A percentile compares a stretch with the other conserved stretches of the same genome.
Conservation (phyloP, 2,329 filamentous ascomycete genomes). For the Trichoderma atrobrunneum region DNA sequence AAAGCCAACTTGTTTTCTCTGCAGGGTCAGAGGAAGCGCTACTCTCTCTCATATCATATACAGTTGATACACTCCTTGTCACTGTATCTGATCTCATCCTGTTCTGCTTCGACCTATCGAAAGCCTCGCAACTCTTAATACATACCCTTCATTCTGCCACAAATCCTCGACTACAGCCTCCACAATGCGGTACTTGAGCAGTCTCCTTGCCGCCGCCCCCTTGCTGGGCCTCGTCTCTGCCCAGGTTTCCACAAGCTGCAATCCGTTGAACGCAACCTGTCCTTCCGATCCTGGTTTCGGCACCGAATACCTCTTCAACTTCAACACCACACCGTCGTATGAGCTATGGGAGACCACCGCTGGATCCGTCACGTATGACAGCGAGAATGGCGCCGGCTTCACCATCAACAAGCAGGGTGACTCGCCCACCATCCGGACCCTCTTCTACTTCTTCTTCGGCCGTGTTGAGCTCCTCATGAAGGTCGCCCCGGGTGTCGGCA, state of each 20-base stretch:
- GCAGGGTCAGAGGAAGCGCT: conserved; percentile 16
- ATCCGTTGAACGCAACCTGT: conserved; percentile 71
- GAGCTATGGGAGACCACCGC: conserved; percentile 67
- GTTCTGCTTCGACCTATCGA: background rate
- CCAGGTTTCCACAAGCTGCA: conserved; percentile 75
- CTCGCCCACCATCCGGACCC: conserved; percentile 73
- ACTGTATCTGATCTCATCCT: background rate
- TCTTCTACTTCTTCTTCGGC: conserved; percentile 85
- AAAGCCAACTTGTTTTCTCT: background rate
- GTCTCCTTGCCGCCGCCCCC: conserved; percentile 34
- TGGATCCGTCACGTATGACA: conserved; percentile 60
- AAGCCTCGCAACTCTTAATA: background rate
- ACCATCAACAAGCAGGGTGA: conserved; percentile 67
- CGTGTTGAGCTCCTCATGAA: conserved; percentile 75
- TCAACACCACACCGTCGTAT: conserved; percentile 59
- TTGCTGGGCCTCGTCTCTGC: conserved; percentile 53
- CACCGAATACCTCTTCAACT: conserved; percentile 59
- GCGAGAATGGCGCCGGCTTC: conserved; percentile 66
- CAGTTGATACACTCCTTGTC: background rate
- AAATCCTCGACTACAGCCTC: background rate
- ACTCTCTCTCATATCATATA: background rate
- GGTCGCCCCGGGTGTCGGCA: conserved; percentile 69
- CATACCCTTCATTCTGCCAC: background rate
- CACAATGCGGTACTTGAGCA: conserved; percentile 21
- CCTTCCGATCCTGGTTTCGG: conserved; percentile 69